Conservation (phyloP, 352 stramenopile species). For the Pythium brachiatum region DNA sequence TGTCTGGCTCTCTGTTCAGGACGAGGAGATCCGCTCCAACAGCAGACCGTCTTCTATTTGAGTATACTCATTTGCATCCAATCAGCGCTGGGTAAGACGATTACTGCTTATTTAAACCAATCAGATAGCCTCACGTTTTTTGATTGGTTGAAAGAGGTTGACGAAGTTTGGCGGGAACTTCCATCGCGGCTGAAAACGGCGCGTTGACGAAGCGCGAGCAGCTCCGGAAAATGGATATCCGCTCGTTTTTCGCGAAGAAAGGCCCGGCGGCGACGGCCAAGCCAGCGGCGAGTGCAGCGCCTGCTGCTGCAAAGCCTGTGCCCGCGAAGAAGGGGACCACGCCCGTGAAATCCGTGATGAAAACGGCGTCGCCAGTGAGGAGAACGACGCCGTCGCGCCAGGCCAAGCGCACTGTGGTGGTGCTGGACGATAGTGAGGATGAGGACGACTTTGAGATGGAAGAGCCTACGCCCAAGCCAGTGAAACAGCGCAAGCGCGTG, state of each 20-base stretch:
- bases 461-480: conserved; percentile 16
- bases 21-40: not conserved
- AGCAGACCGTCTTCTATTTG: not conserved
- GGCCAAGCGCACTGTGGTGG: conserved; percentile 46
- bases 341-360: conserved; percentile 18
- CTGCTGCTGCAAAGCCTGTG: conserved; percentile 9
- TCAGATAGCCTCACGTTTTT: not conserved
- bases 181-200: not conserved
- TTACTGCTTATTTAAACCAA: not conserved
- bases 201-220: not conserved
- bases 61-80: not conserved
- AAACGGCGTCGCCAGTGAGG: conserved; percentile 22
- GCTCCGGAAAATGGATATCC: conserved; percentile 67
- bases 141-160: conserved; percentile 17
- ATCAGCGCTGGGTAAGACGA: too few relatives aligned
- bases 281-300: not conserved
- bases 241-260: conserved; percentile 79
- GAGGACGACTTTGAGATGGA: conserved; percentile 29
- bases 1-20: not conserved
- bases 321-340: conserved; percentile 18
- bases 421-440: conserved; percentile 58
- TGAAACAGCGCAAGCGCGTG: conserved; percentile 34
- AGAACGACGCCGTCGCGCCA: conserved; percentile 27
- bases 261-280: conserved; percentile 14
- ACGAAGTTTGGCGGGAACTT: conserved; percentile 27